phyloP scores from a whole-genome alignment of 306 rosid species.

The Alnus glutinosa region DNA sequence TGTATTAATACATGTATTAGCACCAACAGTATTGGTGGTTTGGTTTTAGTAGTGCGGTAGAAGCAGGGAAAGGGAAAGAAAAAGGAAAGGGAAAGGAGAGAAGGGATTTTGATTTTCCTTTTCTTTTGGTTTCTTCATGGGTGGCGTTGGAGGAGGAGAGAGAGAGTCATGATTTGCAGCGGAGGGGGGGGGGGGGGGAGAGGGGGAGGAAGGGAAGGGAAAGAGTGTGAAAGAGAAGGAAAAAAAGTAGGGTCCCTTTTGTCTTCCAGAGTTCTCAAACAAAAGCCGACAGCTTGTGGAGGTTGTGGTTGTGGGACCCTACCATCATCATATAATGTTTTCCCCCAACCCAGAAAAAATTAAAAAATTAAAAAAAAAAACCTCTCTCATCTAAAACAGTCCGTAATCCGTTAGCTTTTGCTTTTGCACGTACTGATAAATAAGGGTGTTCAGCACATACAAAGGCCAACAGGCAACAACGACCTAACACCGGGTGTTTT shows the following conservation, averaged over 20 bases:
- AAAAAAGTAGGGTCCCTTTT: not conserved
- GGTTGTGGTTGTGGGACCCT: constrained; percentile 5
- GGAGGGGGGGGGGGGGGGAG: not conserved
- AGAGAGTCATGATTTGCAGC: constrained; percentile 12
- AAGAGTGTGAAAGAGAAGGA: not conserved
- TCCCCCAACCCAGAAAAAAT: not conserved
- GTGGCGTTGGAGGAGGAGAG: constrained; percentile 20
- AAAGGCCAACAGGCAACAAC: not conserved
- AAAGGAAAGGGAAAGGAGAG: constrained; percentile 14
- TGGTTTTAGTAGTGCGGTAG: no score
- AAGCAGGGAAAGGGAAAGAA: no score
- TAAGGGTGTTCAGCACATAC: not conserved
- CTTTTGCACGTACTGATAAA: constrained; percentile 8
- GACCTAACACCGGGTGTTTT: not conserved
- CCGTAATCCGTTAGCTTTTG: not conserved
- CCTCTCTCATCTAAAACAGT: not conserved
- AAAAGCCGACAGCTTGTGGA: constrained; percentile 36
- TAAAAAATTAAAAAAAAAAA: not conserved
- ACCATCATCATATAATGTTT: not conserved
- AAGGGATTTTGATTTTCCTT: not conserved
- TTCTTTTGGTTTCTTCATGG: constrained; percentile 6
- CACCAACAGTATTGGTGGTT: not conserved
- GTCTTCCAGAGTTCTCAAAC: constrained; percentile 33
- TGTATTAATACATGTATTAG: not conserved
- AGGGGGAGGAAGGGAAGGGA: not conserved